phyloP scores from a whole-genome alignment of 768 basidiomycete species.

The Podaxis carcinomalis region DNA sequence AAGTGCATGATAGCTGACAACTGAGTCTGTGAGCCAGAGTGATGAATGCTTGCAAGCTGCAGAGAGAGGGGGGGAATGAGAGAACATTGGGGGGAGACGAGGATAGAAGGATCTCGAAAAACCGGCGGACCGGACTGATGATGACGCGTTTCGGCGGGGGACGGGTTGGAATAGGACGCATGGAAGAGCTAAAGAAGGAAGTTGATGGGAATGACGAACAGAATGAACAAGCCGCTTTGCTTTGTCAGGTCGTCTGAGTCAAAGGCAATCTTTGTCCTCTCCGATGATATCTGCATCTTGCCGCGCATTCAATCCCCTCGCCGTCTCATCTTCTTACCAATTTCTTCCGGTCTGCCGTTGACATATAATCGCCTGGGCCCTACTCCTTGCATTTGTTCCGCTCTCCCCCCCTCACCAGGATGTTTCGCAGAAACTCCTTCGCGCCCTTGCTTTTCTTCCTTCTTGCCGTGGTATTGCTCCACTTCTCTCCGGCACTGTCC shows the following conservation, averaged over 20 bases:
- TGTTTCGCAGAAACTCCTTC: constrained; percentile 12
- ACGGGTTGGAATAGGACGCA: not conserved
- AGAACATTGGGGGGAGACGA: not conserved
- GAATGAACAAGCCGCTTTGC: constrained; percentile 2
- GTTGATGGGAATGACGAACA: not conserved
- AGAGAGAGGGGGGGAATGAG: not conserved
- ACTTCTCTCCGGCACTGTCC: not conserved
- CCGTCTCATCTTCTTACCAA: not conserved
- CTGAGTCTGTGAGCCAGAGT: not conserved
- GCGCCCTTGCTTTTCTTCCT: constrained; percentile 11
- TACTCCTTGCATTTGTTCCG: not conserved
- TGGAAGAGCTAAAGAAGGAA: constrained; percentile 4
- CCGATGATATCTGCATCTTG: constrained; percentile 13
- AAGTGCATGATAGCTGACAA: not conserved
- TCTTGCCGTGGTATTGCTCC: not conserved
- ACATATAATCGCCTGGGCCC: not conserved
- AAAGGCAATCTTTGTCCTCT: constrained; percentile 15
- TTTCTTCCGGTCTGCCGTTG: not conserved
- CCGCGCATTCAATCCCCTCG: not conserved
- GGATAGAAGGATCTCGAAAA: not conserved
- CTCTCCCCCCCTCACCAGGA: constrained; percentile 6
- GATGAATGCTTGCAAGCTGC: not conserved
- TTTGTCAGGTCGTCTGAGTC: constrained; percentile 26
- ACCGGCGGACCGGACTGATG: not conserved
- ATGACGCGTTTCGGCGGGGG: constrained; percentile 5